These are phyloP conservation scores for Drechslera avenae DNA, from an alignment of 2,329 filamentous ascomycete species.

Conservation along the genomic window DNA sequence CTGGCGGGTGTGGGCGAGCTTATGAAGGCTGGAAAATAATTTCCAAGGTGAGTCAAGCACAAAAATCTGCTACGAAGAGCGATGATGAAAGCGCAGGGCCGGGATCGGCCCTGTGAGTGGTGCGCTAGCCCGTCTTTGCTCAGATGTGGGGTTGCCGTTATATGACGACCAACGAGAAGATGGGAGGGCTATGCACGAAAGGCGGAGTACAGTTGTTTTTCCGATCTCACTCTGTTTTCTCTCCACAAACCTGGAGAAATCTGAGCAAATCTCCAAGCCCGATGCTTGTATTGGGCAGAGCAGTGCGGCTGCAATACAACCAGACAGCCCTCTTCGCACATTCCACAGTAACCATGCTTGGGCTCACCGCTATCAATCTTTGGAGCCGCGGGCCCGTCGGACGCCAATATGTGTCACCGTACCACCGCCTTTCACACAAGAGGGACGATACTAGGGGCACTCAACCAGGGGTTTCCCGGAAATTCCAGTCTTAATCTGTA, in stretches of 20 bases:
- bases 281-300: neutral
- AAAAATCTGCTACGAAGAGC: conserved; percentile 36
- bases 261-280: conserved; percentile 2
- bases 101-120: conserved; percentile 30
- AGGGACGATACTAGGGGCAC: too few relatives aligned
- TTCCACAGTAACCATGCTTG: neutral
- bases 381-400: neutral
- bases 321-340: neutral
- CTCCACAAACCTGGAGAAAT: conserved; percentile 19
- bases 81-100: conserved; percentile 41
- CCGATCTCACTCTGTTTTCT: conserved; percentile 11
- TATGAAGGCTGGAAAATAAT: conserved; percentile 33
- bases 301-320: neutral
- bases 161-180: conserved; percentile 12
- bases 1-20: conserved; percentile 25
- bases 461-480: too few relatives aligned
- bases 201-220: conserved; percentile 15
- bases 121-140: conserved; percentile 12
- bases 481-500: too few relatives aligned
- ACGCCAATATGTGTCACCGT: neutral
- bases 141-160: conserved; percentile 14
- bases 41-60: conserved; percentile 41
- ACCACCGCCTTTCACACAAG: neutral
- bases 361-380: neutral
- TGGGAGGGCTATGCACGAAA: conserved; percentile 8